Base-by-base conservation (phyloP, 176 grass and related monocot species). In the Raddia guianensis region DNA sequence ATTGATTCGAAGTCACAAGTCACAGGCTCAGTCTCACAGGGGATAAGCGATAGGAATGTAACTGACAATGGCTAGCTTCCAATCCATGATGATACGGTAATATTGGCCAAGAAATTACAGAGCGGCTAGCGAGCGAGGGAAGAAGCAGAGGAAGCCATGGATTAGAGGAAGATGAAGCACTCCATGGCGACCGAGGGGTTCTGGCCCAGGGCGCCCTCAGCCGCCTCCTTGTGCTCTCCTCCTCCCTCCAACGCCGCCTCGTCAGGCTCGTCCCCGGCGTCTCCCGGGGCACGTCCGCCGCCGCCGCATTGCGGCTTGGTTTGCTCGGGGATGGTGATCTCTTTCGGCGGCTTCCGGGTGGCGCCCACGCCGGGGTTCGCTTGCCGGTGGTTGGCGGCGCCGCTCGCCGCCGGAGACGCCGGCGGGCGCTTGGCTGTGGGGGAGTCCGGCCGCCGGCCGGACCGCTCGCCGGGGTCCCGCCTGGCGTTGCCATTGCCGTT, bases 151-250 rank as follows among this genome's bases (percentile, higher is more conserved):
- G 37, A 65, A 66, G 12, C 20, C 51, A 42, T 21, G 14, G n/a
- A 16, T 82, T 88, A 91, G 68, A 88, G 86, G 73, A 91, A 88
- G 90, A 91, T 91, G 82, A 91, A 88, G 74, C 90, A 91, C 61
- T 91, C 90, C 86, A 91, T 85, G 54, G 90, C 79, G 62, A 91
- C 90, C 40, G 79, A 78, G 21, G 90, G 86, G 57, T 85, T 88
- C 68, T 79, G 82, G 0, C 62, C 77, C 71, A 85, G 53, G 45
- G 70, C 72, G 8, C 27, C 68, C 5, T 70, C 78, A 13, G 20
- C 51, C 51, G n/a, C 45, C 66, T 51, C 74, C 18, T 49, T 60
- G 8, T 20, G 58, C 13, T 74, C 72, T 9, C 34, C 50, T 45
- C 20, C 52, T 46, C 43, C 74, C 13, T 2, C 67, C 42, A 49